phyloP scores from a whole-genome alignment of 768 basidiomycete genomes.

The Lentinula sp. region DNA sequence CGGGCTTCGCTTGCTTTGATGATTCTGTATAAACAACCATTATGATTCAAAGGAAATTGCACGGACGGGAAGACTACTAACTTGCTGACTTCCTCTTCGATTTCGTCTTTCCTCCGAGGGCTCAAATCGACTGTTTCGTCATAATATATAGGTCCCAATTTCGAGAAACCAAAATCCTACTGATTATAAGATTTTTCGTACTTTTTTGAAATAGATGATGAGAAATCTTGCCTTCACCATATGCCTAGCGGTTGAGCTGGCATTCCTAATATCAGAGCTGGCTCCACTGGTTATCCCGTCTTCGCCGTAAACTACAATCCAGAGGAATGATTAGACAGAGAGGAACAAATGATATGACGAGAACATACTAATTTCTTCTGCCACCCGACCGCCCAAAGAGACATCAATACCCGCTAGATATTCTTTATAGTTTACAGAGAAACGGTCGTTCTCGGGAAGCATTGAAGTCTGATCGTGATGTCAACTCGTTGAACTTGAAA shows the following conservation, averaged over 20 bases:
- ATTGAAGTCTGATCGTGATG: slow-evolving; percentile 52
- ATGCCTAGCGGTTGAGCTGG: slow-evolving; percentile 69
- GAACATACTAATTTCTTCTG: slow-evolving; percentile 79
- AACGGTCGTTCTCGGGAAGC: slow-evolving; percentile 73
- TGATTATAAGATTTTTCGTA: not conserved
- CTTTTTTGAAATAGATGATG: not conserved
- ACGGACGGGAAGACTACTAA: slow-evolving; percentile 32
- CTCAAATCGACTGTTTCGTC: slow-evolving; percentile 72
- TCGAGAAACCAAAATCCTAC: slow-evolving; percentile 78
- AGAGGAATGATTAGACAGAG: not conserved
- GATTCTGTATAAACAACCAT: slow-evolving; percentile 28
- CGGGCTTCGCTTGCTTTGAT: slow-evolving; percentile 68
- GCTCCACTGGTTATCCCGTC: slow-evolving; percentile 91
- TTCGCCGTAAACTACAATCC: slow-evolving; percentile 67
- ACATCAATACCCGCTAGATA: slow-evolving; percentile 85
- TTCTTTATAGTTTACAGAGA: slow-evolving; percentile 66
- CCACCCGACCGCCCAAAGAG: slow-evolving; percentile 89
- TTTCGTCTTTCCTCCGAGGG: slow-evolving; percentile 70
- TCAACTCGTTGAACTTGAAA: slow-evolving; percentile 8
- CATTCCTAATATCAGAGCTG: slow-evolving; percentile 77
- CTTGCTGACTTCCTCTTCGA: slow-evolving; percentile 84
- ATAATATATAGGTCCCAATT: slow-evolving; percentile 79
- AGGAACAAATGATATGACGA: slow-evolving; percentile 8
- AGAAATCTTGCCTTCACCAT: slow-evolving; percentile 78
- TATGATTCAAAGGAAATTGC: not conserved